phyloP scores from a whole-genome alignment of 2,329 filamentous ascomycete species.

The Aureobasidium uvarum region DNA sequence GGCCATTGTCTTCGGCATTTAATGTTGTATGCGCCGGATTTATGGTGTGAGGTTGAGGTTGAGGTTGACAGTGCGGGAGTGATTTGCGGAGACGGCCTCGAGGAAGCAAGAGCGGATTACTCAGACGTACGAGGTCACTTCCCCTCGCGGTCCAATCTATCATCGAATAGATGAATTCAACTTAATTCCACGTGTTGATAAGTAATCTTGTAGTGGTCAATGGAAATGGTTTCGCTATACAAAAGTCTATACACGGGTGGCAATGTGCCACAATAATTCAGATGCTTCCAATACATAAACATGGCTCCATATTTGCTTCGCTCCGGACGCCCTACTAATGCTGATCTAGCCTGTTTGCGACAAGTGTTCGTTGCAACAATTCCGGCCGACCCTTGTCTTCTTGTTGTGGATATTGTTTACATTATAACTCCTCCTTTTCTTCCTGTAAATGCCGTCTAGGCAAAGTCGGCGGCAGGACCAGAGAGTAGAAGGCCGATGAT shows the following conservation, averaged over 20 bases:
- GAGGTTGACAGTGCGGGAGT: background rate
- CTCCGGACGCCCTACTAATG: slow-evolving; percentile 24
- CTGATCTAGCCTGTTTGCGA: background rate
- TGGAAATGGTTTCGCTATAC: slow-evolving; percentile 11
- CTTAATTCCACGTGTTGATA: background rate
- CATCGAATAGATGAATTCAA: background rate
- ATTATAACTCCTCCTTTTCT: background rate
- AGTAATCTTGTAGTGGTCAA: background rate
- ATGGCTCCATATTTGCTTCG: slow-evolving; percentile 14
- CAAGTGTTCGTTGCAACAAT: background rate
- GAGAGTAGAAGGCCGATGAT: slow-evolving; percentile 91
- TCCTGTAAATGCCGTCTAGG: slow-evolving; percentile 29
- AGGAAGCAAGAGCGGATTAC: slow-evolving; percentile 1
- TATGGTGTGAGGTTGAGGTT: background rate
- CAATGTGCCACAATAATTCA: slow-evolving; percentile 10
- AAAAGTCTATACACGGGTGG: slow-evolving; percentile 22
- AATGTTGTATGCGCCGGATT: background rate
- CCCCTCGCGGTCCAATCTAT: too few relatives aligned
- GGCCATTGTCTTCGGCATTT: background rate
- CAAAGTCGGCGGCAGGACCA: slow-evolving; percentile 76
- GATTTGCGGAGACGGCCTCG: slow-evolving; percentile 6
- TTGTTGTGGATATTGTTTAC: background rate
- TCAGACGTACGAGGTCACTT: background rate
- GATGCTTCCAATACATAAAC: slow-evolving; percentile 13
- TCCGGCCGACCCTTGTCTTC: background rate